Conservation (phyloP, 139 green algal genomes). For the Bryopsis sp. region DNA sequence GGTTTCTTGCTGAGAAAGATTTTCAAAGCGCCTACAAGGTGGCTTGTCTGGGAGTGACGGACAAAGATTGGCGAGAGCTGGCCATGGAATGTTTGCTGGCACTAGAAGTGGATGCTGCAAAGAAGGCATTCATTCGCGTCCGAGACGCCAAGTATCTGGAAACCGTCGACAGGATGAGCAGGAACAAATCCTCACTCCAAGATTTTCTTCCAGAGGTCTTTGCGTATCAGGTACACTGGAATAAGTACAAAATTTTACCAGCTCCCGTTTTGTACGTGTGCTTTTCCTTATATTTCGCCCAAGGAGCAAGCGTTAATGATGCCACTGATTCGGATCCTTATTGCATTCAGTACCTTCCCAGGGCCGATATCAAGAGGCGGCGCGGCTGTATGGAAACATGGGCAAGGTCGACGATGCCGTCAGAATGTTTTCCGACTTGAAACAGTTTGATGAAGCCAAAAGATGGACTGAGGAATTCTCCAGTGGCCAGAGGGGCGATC, state of each 20-base stretch:
- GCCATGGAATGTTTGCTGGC: conserved; percentile 49
- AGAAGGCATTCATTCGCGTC: conserved; percentile 64
- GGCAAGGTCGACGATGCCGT: conserved; percentile 49
- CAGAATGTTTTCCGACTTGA: conserved; percentile 74
- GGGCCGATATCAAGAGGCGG: conserved; percentile 61
- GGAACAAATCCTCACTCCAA: neutral
- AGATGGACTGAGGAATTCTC: conserved; percentile 61
- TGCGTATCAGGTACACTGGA: no score
- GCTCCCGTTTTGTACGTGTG: no score
- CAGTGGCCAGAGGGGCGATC: conserved; percentile 20
- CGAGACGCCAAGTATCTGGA: conserved; percentile 61
- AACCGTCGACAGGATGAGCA: conserved; percentile 45
- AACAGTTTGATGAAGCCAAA: conserved; percentile 71
- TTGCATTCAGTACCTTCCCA: conserved; percentile 4
- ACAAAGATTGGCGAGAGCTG: conserved; percentile 64
- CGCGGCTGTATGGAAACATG: conserved; percentile 38
- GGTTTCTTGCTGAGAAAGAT: conserved; percentile 43
- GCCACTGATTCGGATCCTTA: neutral
- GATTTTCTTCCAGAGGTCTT: no score
- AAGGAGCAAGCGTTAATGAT: neutral
- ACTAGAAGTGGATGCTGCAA: conserved; percentile 55
- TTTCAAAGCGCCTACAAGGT: conserved; percentile 52
- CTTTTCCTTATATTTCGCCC: neutral
- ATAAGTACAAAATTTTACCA: no score
- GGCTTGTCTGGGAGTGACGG: conserved; percentile 68